Conservation (phyloP, 306 rosid species). For the Cicer bijugum region DNA sequence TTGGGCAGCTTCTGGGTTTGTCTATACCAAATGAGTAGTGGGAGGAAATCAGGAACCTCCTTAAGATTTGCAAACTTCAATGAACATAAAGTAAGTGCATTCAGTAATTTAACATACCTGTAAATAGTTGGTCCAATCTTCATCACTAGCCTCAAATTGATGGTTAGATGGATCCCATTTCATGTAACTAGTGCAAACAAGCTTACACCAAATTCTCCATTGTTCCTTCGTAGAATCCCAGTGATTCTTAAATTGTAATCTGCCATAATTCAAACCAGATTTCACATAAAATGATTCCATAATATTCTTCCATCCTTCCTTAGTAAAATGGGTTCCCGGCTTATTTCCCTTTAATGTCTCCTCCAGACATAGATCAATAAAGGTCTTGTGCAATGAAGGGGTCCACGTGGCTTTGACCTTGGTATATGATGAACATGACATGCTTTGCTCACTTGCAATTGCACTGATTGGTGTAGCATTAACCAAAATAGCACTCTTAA, state of each 20-base stretch:
- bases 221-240: constrained; percentile 72
- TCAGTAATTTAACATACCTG: constrained; percentile 49
- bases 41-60: constrained; percentile 29
- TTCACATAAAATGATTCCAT: constrained; percentile 55
- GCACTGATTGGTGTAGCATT: constrained; percentile 51
- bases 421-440: constrained; percentile 52
- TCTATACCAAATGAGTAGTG: constrained; percentile 48
- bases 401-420: constrained; percentile 64
- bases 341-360: constrained; percentile 73
- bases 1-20: constrained; percentile 60
- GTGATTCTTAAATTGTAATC: constrained; percentile 75
- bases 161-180: constrained; percentile 40
- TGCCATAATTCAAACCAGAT: constrained; percentile 59
- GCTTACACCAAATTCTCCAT: constrained; percentile 71
- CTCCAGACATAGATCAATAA: constrained; percentile 66
- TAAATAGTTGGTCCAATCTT: constrained; percentile 63
- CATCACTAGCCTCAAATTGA: constrained; percentile 60
- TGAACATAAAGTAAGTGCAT: constrained; percentile 30
- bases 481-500: constrained; percentile 47
- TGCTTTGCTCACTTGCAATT: constrained; percentile 60
- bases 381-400: constrained; percentile 58
- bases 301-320: constrained; percentile 75
- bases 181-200: constrained; percentile 60
- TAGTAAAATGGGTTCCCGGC: constrained; percentile 71
- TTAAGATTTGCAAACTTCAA: constrained; percentile 13